phyloP scores from a whole-genome alignment of 139 green algal species.

The Tetradesmus lagerheimii region DNA sequence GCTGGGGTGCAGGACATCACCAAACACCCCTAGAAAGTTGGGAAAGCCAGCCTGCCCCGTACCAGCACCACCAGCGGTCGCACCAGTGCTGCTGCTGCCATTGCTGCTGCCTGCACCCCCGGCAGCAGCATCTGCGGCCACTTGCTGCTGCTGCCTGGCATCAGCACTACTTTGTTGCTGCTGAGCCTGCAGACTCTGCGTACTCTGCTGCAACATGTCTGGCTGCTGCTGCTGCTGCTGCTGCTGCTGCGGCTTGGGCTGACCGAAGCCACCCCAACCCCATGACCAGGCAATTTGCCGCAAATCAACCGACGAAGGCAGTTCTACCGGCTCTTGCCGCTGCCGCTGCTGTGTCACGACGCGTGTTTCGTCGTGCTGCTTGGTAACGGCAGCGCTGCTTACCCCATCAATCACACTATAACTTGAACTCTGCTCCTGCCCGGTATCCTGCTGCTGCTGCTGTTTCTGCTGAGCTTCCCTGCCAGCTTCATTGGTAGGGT shows the following conservation, averaged over 20 bases:
- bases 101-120: not conserved
- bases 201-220: not conserved
- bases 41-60: not conserved
- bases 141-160: not conserved
- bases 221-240: slow-evolving; percentile 10
- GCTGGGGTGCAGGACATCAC: not conserved
- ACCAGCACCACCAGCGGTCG: not conserved
- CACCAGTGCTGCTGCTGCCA: not conserved
- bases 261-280: not conserved
- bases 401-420: not conserved
- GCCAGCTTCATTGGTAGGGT: no score
- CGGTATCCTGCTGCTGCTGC: not conserved
- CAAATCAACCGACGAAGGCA: not conserved
- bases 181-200: not conserved
- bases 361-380: not conserved
- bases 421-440: not conserved
- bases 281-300: not conserved
- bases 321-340: not conserved
- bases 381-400: not conserved
- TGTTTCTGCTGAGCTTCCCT: not conserved
- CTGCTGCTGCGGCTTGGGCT: not conserved
- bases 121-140: not conserved
- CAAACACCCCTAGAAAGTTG: not conserved
- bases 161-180: not conserved
- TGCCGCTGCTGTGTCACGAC: not conserved